Conservation (phyloP, 352 stramenopile species). For the Phytophthora sansomeana region DNA sequence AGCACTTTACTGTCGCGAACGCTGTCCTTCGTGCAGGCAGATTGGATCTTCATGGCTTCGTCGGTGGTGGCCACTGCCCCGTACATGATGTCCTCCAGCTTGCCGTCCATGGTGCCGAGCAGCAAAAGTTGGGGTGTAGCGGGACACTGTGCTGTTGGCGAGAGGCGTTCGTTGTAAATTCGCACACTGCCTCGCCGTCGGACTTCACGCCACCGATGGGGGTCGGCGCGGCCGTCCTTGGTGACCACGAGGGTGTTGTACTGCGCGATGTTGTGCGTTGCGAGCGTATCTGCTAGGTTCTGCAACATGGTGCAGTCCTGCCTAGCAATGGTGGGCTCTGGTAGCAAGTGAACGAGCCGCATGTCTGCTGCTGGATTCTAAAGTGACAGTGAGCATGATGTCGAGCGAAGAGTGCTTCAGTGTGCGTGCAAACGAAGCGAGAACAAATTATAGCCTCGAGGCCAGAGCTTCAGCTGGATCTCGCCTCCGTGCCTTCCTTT, state of each 20-base stretch:
- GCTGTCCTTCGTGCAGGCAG: slow-evolving; percentile 56
- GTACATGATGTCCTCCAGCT: slow-evolving; percentile 62
- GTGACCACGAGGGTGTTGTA: slow-evolving; percentile 60
- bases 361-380: slow-evolving; percentile 21
- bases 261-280: slow-evolving; percentile 58
- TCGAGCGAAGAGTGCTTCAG: slow-evolving; percentile 3
- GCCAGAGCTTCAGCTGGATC: slow-evolving; percentile 28
- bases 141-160: slow-evolving; percentile 24
- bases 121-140: slow-evolving; percentile 49
- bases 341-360: slow-evolving; percentile 43
- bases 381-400: slow-evolving; percentile 23
- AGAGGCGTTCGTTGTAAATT: slow-evolving; percentile 45
- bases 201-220: slow-evolving; percentile 45
- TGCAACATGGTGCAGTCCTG: slow-evolving; percentile 46
- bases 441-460: slow-evolving; percentile 35
- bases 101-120: slow-evolving; percentile 50
- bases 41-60: slow-evolving; percentile 58
- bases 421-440: slow-evolving; percentile 30
- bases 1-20: slow-evolving; percentile 61
- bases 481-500: slow-evolving; percentile 17
- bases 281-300: slow-evolving; percentile 45
- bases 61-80: slow-evolving; percentile 45
- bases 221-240: slow-evolving; percentile 50
- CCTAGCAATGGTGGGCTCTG: slow-evolving; percentile 38
- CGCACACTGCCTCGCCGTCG: slow-evolving; percentile 39